A percentile compares a stretch with the other conserved stretches of the same genome.
Evolutionary conservation across 306 rosid species (phyloP).

Genomic region (Trichosanthes truncata): DNA sequence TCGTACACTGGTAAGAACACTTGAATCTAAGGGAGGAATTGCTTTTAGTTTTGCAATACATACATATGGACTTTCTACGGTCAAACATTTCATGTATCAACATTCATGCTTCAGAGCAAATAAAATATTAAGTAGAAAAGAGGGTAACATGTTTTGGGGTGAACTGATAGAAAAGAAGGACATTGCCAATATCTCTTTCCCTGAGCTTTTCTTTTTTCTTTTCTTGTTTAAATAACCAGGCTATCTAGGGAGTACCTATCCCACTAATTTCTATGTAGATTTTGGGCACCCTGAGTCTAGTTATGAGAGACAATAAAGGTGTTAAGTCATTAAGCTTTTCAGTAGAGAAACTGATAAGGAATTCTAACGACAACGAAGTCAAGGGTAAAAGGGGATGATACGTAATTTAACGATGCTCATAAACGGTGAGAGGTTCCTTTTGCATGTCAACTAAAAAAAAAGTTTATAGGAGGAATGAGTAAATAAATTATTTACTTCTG

Average conservation of each 20-base stretch:
- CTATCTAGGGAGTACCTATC: not conserved
- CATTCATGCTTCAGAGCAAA: not conserved
- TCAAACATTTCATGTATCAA: not conserved
- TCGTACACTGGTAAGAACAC: conserved; percentile 77
- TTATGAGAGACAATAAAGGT: not conserved
- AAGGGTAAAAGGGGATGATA: not conserved
- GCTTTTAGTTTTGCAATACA: not conserved
- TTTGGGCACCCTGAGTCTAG: not conserved
- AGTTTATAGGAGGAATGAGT: not conserved
- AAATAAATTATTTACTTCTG: not conserved
- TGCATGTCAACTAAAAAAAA: not conserved
- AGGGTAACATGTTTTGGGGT: not conserved
- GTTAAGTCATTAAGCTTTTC: not conserved
- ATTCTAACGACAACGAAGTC: not conserved
- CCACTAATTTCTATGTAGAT: not conserved
- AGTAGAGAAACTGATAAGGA: not conserved
- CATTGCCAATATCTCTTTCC: not conserved
- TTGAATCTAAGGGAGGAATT: not conserved
- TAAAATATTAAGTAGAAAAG: not conserved
- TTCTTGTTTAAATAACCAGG: not conserved
- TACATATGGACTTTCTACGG: not conserved
- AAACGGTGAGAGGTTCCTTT: not conserved
- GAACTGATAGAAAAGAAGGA: not conserved
- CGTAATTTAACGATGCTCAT: not conserved
- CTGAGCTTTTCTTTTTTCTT: not conserved